Evolutionary conservation across 1,139 yeast species (phyloP).

Genomic region (Sugiyamaella sp.): DNA sequence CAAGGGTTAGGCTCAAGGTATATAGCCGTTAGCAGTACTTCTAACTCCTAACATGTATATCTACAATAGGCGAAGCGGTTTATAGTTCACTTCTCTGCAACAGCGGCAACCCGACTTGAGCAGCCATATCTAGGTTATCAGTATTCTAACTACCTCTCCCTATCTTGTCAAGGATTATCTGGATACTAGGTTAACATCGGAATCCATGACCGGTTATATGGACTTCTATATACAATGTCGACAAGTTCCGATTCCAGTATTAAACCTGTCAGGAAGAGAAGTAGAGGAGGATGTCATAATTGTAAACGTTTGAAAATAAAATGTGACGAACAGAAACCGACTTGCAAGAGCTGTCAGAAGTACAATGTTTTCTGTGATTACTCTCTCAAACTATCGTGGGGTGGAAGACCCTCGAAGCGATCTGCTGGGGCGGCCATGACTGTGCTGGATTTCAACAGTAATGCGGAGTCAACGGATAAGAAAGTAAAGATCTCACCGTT

Average conservation of each 20-base stretch:
- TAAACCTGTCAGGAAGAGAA: constrained; percentile 34
- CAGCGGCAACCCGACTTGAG: no score
- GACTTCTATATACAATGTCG: constrained; percentile 3
- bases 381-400: constrained; percentile 70
- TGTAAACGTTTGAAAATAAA: constrained; percentile 38
- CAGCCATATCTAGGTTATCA: no score
- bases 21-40: no score
- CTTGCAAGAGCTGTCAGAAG: constrained; percentile 60
- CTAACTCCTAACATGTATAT: no score
- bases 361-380: constrained; percentile 63
- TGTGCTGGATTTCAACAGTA: constrained; percentile 3
- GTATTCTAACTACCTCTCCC: no score
- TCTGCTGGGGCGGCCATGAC: constrained; percentile 21
- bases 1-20: no score
- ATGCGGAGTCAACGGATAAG: not conserved
- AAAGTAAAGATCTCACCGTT: not conserved
- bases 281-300: constrained; percentile 41
- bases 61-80: no score
- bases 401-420: constrained; percentile 66
- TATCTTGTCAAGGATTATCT: no score
- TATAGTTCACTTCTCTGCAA: no score
- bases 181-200: not conserved
- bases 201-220: not conserved
- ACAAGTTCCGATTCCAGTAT: constrained; percentile 5
- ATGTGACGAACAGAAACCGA: constrained; percentile 74